Base-by-base conservation (phyloP, 148 eudicot species). In the Cornus florida region DNA sequence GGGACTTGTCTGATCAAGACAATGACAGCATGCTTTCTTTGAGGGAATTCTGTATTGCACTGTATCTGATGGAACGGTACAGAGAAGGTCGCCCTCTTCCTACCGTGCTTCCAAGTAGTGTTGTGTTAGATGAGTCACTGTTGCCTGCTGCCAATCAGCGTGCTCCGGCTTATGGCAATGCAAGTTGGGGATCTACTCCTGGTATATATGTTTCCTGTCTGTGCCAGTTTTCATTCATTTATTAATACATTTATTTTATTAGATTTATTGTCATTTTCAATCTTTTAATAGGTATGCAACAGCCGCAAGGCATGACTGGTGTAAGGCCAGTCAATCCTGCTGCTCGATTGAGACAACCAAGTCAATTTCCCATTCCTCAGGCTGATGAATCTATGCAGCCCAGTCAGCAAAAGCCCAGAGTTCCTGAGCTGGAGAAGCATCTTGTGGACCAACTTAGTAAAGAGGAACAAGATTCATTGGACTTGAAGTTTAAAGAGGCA, bases 1-100 rank as follows among this genome's bases (percentile, higher is more conserved):
- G 98, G 99, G 98, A 97, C 85, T 89, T 97, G 82, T 94, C 99
- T 86, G 99, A 97, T 88, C 98, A 94, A 89, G 99, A 97, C 84
- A 94, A 91, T 83, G 99, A 97, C 84, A 92, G 95, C 86, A 94
- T 91, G 98, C 98, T 97, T 83, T 92, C 99, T 80, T 80, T 97
- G 77, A 91, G 90, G 89, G 99, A 97, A 84, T 97, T 97, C 56
- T 97, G 99, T 69, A 87, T 97, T 86, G 99, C 99, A 75, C 93
- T 97, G 75, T 97, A 97, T 86, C 89, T 97, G 75, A 97, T 97
- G 95, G 99, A 97, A 76, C 89, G 98, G 69, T 82, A 79, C 78
- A 88, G 99, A 88, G 98, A 97, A 89, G 99, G 99, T 38, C 94
- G 93, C 72, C 93, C 97, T 84, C 97, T 94, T 78, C 98, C 99